phyloP scores from a whole-genome alignment of 805 yeast species.

The Ogataea saltuana region DNA sequence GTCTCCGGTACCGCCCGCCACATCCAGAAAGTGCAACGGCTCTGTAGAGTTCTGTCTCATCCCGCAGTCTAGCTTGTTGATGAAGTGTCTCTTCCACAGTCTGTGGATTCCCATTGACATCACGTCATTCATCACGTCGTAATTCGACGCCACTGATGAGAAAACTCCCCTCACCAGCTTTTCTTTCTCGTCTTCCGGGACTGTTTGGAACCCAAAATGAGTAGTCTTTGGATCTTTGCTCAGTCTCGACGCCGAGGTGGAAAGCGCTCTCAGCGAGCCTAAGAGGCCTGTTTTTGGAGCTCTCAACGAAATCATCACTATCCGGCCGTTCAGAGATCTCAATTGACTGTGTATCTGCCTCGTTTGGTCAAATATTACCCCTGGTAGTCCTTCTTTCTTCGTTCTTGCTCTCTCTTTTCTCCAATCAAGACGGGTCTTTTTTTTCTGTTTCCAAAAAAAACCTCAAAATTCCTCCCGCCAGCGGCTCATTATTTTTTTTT shows the following conservation, averaged over 20 bases:
- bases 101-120: constrained; percentile 96
- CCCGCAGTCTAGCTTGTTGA: constrained; percentile 88
- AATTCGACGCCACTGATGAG: constrained; percentile 90
- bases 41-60: constrained; percentile 75
- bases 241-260: constrained; percentile 9
- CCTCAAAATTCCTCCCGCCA: not conserved
- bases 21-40: constrained; percentile 88
- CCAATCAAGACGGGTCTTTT: not conserved
- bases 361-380: too few relatives aligned
- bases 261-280: too few relatives aligned
- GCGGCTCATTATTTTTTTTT: not conserved
- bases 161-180: constrained; percentile 82
- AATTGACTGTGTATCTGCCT: not conserved
- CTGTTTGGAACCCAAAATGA: constrained; percentile 89
- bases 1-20: constrained; percentile 99
- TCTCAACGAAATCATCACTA: too few relatives aligned
- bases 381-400: too few relatives aligned
- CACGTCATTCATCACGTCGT: constrained; percentile 96
- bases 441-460: not conserved
- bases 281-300: constrained; percentile 1
- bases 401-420: too few relatives aligned
- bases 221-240: constrained; percentile 51
- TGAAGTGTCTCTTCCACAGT: constrained; percentile 91
- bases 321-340: too few relatives aligned
- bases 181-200: constrained; percentile 78